A percentile compares a stretch with the other conserved stretches of the same genome.
phyloP scores from a whole-genome alignment of 1,284 basidiomycete species.

The Mycosarcoma maydis region DNA sequence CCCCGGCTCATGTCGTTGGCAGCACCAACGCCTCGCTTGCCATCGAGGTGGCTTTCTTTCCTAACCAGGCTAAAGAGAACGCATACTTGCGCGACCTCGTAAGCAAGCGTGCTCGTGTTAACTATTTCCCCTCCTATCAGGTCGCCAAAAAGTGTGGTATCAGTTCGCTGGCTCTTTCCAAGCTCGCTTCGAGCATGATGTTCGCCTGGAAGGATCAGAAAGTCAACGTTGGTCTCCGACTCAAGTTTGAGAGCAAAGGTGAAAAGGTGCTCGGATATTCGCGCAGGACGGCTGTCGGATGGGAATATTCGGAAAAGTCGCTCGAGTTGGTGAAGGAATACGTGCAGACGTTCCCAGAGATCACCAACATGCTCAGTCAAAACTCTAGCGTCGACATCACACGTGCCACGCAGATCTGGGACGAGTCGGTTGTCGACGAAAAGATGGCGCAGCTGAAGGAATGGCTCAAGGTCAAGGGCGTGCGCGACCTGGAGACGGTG shows the following conservation, averaged over 20 bases:
- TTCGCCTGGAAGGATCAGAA: slow-evolving; percentile 79
- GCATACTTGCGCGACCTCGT: slow-evolving; percentile 52
- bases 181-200: slow-evolving; percentile 92
- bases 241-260: slow-evolving; percentile 97
- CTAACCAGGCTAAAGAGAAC: slow-evolving; percentile 61
- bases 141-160: slow-evolving; percentile 56
- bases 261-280: slow-evolving; percentile 95
- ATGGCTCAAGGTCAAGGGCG: slow-evolving; percentile 88
- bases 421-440: slow-evolving; percentile 74
- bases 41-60: slow-evolving; percentile 58
- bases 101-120: slow-evolving; percentile 37
- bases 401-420: slow-evolving; percentile 78
- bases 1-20: slow-evolving; percentile 89
- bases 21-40: slow-evolving; percentile 66
- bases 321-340: slow-evolving; percentile 84
- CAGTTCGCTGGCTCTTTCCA: slow-evolving; percentile 72
- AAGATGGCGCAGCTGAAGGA: slow-evolving; percentile 80
- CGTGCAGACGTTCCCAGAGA: slow-evolving; percentile 69
- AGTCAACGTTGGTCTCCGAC: slow-evolving; percentile 87
- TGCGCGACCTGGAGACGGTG: slow-evolving; percentile 90
- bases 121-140: slow-evolving; percentile 50
- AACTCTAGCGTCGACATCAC: slow-evolving; percentile 73
- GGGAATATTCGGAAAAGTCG: slow-evolving; percentile 94
- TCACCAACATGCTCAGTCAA: slow-evolving; percentile 44
- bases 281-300: slow-evolving; percentile 81